A percentile compares a stretch with the other conserved stretches of the same genome.
phyloP scores from a whole-genome alignment of 176 grass and related monocot genomes.

The Phoenix roebelenii region DNA sequence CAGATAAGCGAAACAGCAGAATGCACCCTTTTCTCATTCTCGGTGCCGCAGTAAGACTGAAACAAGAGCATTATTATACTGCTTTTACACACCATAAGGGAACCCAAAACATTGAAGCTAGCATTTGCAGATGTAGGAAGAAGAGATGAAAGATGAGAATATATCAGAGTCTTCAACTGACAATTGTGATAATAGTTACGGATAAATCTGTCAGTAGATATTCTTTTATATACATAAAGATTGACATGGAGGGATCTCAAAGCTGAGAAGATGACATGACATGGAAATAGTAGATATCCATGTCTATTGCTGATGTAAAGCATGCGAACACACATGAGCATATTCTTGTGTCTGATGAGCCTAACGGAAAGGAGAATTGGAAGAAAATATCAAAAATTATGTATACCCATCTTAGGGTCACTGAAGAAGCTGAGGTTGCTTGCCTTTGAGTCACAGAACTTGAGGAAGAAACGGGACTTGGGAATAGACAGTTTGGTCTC shows the following conservation, averaged over 20 bases:
- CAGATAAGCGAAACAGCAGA: no score
- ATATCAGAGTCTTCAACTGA: not conserved
- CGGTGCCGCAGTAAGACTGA: not conserved
- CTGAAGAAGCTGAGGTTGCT: constrained; percentile 5
- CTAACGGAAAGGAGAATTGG: constrained; percentile 59
- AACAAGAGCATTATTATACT: no score
- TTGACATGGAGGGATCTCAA: not conserved
- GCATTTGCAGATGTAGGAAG: not conserved
- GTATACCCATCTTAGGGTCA: not conserved
- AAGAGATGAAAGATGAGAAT: not conserved
- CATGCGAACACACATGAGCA: constrained; percentile 81
- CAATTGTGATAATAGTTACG: not conserved
- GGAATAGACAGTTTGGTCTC: constrained; percentile 64
- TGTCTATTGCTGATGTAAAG: constrained; percentile 91
- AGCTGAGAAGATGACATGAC: not conserved
- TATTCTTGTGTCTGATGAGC: constrained; percentile 74
- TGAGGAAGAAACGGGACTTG: constrained; percentile 68
- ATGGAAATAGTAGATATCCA: constrained; percentile 39
- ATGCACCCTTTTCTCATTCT: not conserved
- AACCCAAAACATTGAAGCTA: not conserved
- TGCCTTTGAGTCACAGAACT: constrained; percentile 79
- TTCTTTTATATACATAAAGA: not conserved
- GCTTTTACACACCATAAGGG: no score
- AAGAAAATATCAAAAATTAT: constrained; percentile 12
- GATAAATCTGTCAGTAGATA: not conserved